Conservation (phyloP, 1,139 yeast species). For the Protomyces pachydermus region DNA sequence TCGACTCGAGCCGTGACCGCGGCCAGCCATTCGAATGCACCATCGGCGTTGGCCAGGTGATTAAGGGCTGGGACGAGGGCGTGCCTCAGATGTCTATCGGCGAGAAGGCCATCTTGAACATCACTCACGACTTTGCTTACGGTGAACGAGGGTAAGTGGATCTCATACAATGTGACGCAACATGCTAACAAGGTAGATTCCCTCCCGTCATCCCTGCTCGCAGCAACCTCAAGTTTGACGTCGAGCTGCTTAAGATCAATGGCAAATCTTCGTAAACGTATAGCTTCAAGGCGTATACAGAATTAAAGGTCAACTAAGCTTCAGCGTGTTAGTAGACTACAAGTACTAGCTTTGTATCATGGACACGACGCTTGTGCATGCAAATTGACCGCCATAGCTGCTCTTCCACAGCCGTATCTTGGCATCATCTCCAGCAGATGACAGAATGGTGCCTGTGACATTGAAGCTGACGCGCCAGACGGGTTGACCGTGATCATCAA, state of each 20-base stretch:
- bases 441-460: conserved; percentile 81
- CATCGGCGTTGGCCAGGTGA: conserved; percentile 94
- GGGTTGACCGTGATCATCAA: conserved; percentile 77
- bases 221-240: conserved; percentile 58
- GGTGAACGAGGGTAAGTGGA: conserved; percentile 43
- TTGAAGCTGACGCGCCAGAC: conserved; percentile 98
- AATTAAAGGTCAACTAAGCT: not conserved
- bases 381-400: conserved; percentile 77
- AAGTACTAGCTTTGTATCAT: conserved; percentile 45
- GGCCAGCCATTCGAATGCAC: conserved; percentile 82
- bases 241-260: conserved; percentile 29
- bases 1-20: conserved; percentile 90
- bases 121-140: conserved; percentile 86
- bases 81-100: conserved; percentile 89
- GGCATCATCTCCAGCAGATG: conserved; percentile 96
- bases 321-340: not conserved
- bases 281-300: not conserved
- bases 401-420: conserved; percentile 88
- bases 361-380: conserved; percentile 82
- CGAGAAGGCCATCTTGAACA: conserved; percentile 83
- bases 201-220: conserved; percentile 96
- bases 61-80: conserved; percentile 89
- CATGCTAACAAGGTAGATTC: conserved; percentile 46
- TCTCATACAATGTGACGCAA: not conserved
- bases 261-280: not conserved